Percentiles rank a stretch among this genome's conserved stretches.
Evolutionary conservation across 345 rosid genomes (phyloP).

Genomic region (Microthlaspi erraticum): DNA sequence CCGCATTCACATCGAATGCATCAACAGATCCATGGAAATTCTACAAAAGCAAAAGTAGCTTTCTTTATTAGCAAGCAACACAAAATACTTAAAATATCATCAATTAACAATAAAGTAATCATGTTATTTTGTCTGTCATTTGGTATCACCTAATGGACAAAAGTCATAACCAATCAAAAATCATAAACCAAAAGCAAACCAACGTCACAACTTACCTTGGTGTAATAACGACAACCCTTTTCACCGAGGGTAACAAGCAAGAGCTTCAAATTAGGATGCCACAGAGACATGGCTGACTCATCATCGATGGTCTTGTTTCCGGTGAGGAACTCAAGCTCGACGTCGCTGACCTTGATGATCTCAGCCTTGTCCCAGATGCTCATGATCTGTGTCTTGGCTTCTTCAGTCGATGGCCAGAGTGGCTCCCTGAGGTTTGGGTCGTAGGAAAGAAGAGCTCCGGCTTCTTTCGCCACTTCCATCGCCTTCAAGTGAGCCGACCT

Average conservation of each 20-base stretch:
- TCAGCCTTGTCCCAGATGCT: conserved; percentile 72
- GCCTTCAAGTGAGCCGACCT: conserved; percentile 64
- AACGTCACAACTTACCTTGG: conserved; percentile 39
- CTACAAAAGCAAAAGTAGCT: conserved; percentile 41
- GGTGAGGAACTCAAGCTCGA: conserved; percentile 53
- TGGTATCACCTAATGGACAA: no score
- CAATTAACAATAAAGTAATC: no score
- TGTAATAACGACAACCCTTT: conserved; percentile 62
- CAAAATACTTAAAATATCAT: background rate
- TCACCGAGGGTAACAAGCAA: conserved; percentile 67
- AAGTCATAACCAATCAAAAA: no score
- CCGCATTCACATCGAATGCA: conserved; percentile 68
- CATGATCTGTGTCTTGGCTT: conserved; percentile 62
- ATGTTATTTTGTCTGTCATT: no score
- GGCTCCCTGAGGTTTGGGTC: conserved; percentile 68
- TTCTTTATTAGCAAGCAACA: conserved; percentile 11
- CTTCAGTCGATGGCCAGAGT: conserved; percentile 64
- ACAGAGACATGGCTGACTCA: conserved; percentile 38
- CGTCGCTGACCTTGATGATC: conserved; percentile 60
- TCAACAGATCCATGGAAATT: conserved; percentile 77
- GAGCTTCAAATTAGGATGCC: conserved; percentile 61
- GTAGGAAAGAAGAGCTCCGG: conserved; percentile 67
- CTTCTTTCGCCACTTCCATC: conserved; percentile 60
- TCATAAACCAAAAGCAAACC: background rate
- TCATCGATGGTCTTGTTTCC: conserved; percentile 44